These are phyloP conservation scores for Solanum medicagineum DNA, from an alignment of 257 asterid genomes.

Conservation along the genomic window DNA sequence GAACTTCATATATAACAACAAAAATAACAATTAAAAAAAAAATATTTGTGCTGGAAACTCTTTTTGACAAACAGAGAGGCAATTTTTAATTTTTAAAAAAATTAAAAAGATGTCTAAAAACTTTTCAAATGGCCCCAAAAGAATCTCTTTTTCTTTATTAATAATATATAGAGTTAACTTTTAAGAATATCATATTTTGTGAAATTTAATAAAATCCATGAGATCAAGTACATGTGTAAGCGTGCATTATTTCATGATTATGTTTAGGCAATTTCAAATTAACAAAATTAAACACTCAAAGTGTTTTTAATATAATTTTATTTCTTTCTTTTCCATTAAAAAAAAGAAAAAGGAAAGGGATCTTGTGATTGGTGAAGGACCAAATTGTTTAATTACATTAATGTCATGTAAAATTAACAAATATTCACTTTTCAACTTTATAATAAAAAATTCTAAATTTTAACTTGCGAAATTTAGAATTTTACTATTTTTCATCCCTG, in stretches of 20 bases:
- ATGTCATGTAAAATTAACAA: background rate
- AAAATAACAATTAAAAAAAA: background rate
- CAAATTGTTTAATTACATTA: background rate
- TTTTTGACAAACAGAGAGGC: background rate
- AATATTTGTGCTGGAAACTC: background rate
- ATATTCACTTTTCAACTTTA: background rate
- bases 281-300: background rate
- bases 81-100: background rate
- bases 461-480: background rate
- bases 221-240: background rate
- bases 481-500: background rate
- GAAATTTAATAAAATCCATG: background rate
- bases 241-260: background rate
- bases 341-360: background rate
- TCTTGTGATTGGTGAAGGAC: no score
- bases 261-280: background rate
- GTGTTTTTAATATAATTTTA: background rate
- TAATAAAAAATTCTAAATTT: background rate
- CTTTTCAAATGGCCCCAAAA: background rate
- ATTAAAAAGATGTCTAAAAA: background rate
- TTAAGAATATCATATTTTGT: background rate
- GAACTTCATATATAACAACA: background rate
- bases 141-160: background rate
- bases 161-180: background rate
- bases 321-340: background rate